Percentiles rank a stretch among this genome's conserved stretches.
Evolutionary conservation across 75 land plant genomes (phyloP).

Genomic region (Larix kaempferi): DNA sequence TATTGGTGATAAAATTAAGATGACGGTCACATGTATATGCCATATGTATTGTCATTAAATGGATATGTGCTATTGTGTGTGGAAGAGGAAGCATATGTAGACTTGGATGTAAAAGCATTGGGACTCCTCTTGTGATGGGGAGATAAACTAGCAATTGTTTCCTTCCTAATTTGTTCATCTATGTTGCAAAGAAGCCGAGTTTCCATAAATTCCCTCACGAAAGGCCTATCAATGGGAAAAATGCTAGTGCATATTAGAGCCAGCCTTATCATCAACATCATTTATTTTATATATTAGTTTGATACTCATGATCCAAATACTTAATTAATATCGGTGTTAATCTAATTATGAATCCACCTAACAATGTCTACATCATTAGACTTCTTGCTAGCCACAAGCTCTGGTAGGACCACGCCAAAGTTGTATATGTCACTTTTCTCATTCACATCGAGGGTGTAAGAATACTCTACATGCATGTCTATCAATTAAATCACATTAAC

Average conservation of each 20-base stretch:
- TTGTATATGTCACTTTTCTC: slow-evolving; percentile 44
- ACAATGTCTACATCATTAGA: slow-evolving; percentile 29
- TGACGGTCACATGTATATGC: too few species aligned
- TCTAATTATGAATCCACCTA: slow-evolving; percentile 23
- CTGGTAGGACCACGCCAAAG: slow-evolving; percentile 37
- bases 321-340: not conserved
- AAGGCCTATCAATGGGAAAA: slow-evolving; percentile 15
- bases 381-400: slow-evolving; percentile 24
- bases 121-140: slow-evolving; percentile 6
- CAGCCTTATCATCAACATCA: slow-evolving; percentile 6
- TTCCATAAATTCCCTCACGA: slow-evolving; percentile 22
- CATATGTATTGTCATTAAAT: too few species aligned
- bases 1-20: too few species aligned
- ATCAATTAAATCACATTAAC: not conserved
- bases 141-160: not conserved
- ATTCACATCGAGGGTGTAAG: slow-evolving; percentile 25
- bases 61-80: too few species aligned
- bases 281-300: not conserved
- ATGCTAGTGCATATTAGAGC: slow-evolving; percentile 28
- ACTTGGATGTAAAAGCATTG: not conserved
- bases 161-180: not conserved
- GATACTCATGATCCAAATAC: not conserved
- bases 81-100: not conserved
- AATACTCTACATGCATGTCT: slow-evolving; percentile 21
- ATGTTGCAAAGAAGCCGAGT: slow-evolving; percentile 4